Evolutionary conservation across 768 basidiomycete species (phyloP).

Genomic region (Tylopilus vinaceipallidus): DNA sequence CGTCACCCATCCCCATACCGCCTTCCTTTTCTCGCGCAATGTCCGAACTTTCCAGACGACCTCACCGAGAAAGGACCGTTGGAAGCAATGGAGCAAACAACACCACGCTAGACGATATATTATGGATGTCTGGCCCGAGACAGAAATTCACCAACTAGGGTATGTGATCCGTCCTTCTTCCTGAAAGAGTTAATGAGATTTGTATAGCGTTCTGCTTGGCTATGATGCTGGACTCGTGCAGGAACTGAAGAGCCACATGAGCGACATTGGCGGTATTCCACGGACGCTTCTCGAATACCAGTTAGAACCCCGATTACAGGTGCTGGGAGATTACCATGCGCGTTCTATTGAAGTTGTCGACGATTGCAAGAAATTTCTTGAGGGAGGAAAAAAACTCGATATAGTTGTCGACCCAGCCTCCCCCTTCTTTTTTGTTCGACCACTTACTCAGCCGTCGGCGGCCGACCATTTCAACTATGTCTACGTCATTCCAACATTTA

Average conservation of each 20-base stretch:
- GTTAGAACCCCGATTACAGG: background rate
- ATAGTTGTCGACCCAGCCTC: too few relatives aligned
- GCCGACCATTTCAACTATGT: too few relatives aligned
- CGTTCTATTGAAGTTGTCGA: too few relatives aligned
- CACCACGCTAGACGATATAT: background rate
- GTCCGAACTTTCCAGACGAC: constrained; percentile 1
- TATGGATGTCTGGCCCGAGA: constrained; percentile 2
- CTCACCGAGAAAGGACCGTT: background rate
- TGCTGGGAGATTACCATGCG: background rate
- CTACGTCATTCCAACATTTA: too few relatives aligned
- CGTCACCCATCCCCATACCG: background rate
- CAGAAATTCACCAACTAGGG: background rate
- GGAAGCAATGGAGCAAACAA: constrained; percentile 4
- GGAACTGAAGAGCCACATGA: background rate
- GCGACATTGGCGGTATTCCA: background rate
- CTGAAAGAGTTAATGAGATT: too few relatives aligned
- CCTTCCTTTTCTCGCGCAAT: background rate
- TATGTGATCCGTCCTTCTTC: background rate
- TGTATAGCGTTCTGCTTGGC: too few relatives aligned
- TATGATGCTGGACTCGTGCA: background rate
- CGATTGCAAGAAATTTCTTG: too few relatives aligned
- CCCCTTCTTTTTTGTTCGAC: too few relatives aligned
- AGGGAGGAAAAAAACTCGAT: too few relatives aligned
- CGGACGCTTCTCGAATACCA: background rate
- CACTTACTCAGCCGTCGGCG: too few relatives aligned